These are phyloP conservation scores for Hippophae tibetana DNA, from an alignment of 306 rosid species.

Conservation along the genomic window DNA sequence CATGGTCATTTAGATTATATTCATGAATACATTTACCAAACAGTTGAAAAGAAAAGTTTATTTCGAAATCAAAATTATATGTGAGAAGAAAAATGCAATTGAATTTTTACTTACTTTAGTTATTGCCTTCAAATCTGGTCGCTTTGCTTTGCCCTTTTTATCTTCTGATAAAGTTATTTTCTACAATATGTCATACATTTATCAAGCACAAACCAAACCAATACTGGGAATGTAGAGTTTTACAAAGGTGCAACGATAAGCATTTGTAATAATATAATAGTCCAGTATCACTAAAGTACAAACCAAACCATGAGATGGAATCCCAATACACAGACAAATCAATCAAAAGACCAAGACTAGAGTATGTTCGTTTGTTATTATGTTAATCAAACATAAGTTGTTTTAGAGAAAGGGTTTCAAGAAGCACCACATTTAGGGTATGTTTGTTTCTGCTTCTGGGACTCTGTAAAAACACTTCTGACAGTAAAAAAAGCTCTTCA, in stretches of 20 bases:
- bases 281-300: background rate
- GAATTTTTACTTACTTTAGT: slow-evolving; percentile 50
- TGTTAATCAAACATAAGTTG: no score
- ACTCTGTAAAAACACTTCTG: no score
- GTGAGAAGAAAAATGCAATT: background rate
- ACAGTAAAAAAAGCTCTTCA: no score
- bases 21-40: background rate
- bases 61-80: background rate
- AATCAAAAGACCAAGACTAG: background rate
- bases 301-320: background rate
- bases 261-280: no score
- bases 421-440: no score
- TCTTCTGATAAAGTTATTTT: slow-evolving; percentile 18
- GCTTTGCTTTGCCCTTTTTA: slow-evolving; percentile 35
- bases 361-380: background rate
- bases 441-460: no score
- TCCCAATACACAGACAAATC: background rate
- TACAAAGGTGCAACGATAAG: background rate
- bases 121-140: slow-evolving; percentile 90
- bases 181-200: slow-evolving; percentile 21
- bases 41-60: background rate
- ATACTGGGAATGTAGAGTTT: no score
- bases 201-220: background rate
- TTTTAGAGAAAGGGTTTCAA: no score
- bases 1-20: no score